Conservation (phyloP, 2,329 filamentous ascomycete genomes). For the Sporothrix schenckii region DNA sequence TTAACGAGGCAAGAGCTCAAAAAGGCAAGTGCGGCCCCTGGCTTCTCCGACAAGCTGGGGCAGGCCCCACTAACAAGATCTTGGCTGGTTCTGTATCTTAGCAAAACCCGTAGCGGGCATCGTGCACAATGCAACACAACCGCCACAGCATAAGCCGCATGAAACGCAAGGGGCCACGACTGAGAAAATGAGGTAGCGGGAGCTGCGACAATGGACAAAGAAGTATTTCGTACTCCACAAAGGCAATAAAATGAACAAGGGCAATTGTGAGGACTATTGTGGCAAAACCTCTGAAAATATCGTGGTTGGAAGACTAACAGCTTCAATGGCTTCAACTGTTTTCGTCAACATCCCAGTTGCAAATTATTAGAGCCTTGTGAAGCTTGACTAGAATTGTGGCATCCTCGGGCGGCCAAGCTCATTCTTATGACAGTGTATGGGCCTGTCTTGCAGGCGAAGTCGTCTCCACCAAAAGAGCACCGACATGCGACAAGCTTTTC, state of each 20-base stretch:
- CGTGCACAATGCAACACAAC: conserved; percentile 15
- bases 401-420: not conserved
- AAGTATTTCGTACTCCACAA: too few relatives aligned
- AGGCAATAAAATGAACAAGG: not conserved
- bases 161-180: conserved; percentile 18
- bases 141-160: conserved; percentile 25
- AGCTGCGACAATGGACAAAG: not conserved
- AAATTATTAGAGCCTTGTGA: not conserved
- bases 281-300: not conserved
- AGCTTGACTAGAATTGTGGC: conserved; percentile 18
- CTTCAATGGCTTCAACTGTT: not conserved
- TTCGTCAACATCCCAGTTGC: not conserved
- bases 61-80: conserved; percentile 8
- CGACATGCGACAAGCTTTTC: conserved; percentile 18
- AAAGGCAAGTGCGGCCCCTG: not conserved
- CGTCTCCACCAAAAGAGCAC: conserved; percentile 11
- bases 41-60: not conserved
- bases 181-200: not conserved
- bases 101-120: conserved; percentile 11
- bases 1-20: not conserved
- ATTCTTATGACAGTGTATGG: not conserved
- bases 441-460: not conserved
- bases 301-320: not conserved
- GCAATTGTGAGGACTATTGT: not conserved
- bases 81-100: not conserved